Evolutionary conservation across 2,329 filamentous ascomycete species (phyloP), one percentile per base, ranked within the genome.

Genomic region (Colletotrichum destructivum): DNA sequence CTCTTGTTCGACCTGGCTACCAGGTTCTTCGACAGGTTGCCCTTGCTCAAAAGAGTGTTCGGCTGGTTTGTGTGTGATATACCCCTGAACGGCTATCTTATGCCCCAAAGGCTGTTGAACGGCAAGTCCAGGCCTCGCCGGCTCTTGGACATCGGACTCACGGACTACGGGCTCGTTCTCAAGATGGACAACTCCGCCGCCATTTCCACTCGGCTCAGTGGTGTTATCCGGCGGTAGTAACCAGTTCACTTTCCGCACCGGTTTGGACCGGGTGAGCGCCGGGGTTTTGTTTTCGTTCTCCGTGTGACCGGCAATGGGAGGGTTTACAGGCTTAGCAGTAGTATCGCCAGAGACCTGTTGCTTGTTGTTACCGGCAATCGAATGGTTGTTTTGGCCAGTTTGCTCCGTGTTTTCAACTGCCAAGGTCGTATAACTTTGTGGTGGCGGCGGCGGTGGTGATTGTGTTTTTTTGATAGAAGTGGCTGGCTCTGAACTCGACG

Each of bases 331-430:
- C 16, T 77, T 75, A 51, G 75, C 72, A 2, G 75, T 75, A 5
- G 76, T 77, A 54, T 80, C 78, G 74, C 77, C 78, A 44, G 75
- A 68, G 4, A 68, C 74, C 21, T 56, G 74, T 46, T 71, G 56
- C 9, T 56, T 67, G 1, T 73, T 74, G 15, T 75, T 70, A 54
- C 54, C 71, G 40, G 67, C 66, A 56, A 21, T 51, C 15, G 54
- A 68, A 80, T 82, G 70, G 80, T 82, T 21, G 78, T 76, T 73
- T 78, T 82, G 73, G 78, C 82, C 13, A 21, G 54, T 71, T 49
- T 61, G 70, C 47, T 71, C 67, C 11, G 66, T 66, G 47, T 56
- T 49, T 8, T 31, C 71, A 49, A 62, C 63, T 52, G 57, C 73
- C 71, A 42, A 74, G 62, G 57, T 74, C 66, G 54, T 67, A 68